Evolutionary conservation across 1,284 basidiomycete genomes (phyloP).

Genomic region (Singerocomus rubriflavus): DNA sequence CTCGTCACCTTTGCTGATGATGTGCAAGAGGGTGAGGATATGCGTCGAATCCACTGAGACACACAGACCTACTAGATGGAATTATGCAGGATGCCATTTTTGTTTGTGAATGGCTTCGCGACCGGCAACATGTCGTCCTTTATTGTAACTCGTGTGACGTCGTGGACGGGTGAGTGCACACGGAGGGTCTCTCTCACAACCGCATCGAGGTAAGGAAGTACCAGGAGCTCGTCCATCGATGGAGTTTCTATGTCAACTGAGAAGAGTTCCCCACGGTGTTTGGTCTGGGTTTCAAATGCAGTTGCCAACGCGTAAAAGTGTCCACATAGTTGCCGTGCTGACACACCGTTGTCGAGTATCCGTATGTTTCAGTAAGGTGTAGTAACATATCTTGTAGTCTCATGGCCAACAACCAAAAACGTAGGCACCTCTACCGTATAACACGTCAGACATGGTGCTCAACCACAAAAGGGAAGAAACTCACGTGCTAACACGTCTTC

Average conservation of each 20-base stretch:
- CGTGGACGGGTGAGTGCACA: constrained; percentile 58
- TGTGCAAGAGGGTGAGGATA: constrained; percentile 8
- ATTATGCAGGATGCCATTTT: constrained; percentile 36
- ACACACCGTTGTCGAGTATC: not conserved
- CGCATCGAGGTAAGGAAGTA: constrained; percentile 57
- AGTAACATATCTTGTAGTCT: constrained; percentile 59
- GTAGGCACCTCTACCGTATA: constrained; percentile 35
- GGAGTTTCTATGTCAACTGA: constrained; percentile 46
- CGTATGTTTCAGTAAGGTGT: not conserved
- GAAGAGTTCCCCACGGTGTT: constrained; percentile 66
- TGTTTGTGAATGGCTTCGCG: constrained; percentile 41
- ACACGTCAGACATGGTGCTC: not conserved
- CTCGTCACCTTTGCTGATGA: constrained; percentile 37
- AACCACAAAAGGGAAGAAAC: constrained; percentile 22
- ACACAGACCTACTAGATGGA: constrained; percentile 13
- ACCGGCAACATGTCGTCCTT: constrained; percentile 61
- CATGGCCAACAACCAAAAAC: constrained; percentile 64
- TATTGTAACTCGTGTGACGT: constrained; percentile 48
- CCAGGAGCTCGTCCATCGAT: constrained; percentile 59
- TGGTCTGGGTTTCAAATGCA: constrained; percentile 54
- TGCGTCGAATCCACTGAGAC: not conserved
- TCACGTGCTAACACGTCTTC: constrained; percentile 72
- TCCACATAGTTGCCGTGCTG: constrained; percentile 56
- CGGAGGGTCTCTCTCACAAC: constrained; percentile 71
- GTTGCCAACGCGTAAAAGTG: constrained; percentile 59